A percentile compares a stretch with the other conserved stretches of the same genome.
These are phyloP conservation scores for Claviceps quebecensis DNA, from an alignment of 2,329 filamentous ascomycete genomes.

Conservation along the genomic window DNA sequence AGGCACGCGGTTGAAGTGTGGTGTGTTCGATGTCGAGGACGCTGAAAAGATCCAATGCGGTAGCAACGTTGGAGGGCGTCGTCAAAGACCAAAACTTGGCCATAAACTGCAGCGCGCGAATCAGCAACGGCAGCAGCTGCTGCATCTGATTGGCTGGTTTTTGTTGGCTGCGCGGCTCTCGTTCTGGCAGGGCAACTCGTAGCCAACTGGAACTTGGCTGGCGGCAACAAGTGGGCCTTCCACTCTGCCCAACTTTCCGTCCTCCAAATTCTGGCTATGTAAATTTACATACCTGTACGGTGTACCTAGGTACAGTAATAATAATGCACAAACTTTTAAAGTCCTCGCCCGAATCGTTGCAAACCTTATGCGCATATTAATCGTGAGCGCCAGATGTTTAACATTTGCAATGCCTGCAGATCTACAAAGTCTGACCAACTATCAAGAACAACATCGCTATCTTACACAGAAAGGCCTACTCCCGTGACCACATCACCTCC, in stretches of 20 bases:
- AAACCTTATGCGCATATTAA: too few relatives aligned
- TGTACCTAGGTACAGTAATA: too few relatives aligned
- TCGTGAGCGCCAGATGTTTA: too few relatives aligned
- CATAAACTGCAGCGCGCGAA: background rate
- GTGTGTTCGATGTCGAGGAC: background rate
- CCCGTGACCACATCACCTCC: constrained; percentile 37
- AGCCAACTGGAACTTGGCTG: background rate
- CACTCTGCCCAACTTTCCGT: too few relatives aligned
- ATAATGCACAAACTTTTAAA: too few relatives aligned
- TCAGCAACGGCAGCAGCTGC: background rate
- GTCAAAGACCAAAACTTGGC: background rate
- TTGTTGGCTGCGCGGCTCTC: background rate
- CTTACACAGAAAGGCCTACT: constrained; percentile 16
- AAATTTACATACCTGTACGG: too few relatives aligned
- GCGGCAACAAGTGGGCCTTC: background rate
- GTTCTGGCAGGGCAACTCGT: constrained; percentile 1
- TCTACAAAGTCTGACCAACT: background rate
- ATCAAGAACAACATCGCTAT: background rate
- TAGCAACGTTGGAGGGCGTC: background rate
- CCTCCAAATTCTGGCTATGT: too few relatives aligned
- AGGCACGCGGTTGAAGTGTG: background rate
- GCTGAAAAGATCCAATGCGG: background rate
- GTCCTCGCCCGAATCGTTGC: too few relatives aligned
- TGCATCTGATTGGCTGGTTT: background rate
- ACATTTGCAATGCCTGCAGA: too few relatives aligned